phyloP scores from a whole-genome alignment of 805 yeast genomes.

The Candida germanica region DNA sequence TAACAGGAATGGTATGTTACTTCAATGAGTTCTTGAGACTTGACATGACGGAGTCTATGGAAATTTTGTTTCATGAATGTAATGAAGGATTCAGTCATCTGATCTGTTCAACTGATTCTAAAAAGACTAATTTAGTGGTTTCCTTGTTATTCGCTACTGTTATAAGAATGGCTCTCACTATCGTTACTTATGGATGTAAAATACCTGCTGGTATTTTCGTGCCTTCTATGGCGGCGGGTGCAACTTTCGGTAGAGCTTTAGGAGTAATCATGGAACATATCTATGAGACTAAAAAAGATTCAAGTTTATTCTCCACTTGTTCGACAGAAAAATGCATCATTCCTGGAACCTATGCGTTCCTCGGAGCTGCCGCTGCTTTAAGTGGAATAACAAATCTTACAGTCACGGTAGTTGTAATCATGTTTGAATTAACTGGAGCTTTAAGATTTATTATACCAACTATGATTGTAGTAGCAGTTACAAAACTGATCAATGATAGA shows the following conservation, averaged over 20 bases:
- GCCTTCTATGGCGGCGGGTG: slow-evolving; percentile 97
- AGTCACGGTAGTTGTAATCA: slow-evolving; percentile 87
- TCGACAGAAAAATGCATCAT: slow-evolving; percentile 58
- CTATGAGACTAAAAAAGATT: slow-evolving; percentile 30
- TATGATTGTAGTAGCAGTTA: slow-evolving; percentile 90
- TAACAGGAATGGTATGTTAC: slow-evolving; percentile 77
- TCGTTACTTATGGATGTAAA: slow-evolving; percentile 86
- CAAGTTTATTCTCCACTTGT: slow-evolving; percentile 32
- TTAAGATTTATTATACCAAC: slow-evolving; percentile 87
- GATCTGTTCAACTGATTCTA: slow-evolving; percentile 33
- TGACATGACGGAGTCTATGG: slow-evolving; percentile 97
- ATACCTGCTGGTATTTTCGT: slow-evolving; percentile 98
- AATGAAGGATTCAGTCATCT: slow-evolving; percentile 41
- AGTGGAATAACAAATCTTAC: slow-evolving; percentile 94
- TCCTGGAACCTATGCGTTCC: slow-evolving; percentile 91
- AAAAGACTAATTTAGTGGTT: slow-evolving; percentile 37
- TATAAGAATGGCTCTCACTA: slow-evolving; percentile 66
- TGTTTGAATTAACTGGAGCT: slow-evolving; percentile 97
- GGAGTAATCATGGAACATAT: slow-evolving; percentile 66
- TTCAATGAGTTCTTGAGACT: slow-evolving; percentile 75
- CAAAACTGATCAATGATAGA: slow-evolving; percentile 72
- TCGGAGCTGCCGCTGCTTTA: slow-evolving; percentile 94
- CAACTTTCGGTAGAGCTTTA: slow-evolving; percentile 84
- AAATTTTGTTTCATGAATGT: slow-evolving; percentile 82
- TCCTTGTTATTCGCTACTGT: slow-evolving; percentile 69